Conservation (phyloP, 1,284 basidiomycete species). For the Singerocomus inundabilis region DNA sequence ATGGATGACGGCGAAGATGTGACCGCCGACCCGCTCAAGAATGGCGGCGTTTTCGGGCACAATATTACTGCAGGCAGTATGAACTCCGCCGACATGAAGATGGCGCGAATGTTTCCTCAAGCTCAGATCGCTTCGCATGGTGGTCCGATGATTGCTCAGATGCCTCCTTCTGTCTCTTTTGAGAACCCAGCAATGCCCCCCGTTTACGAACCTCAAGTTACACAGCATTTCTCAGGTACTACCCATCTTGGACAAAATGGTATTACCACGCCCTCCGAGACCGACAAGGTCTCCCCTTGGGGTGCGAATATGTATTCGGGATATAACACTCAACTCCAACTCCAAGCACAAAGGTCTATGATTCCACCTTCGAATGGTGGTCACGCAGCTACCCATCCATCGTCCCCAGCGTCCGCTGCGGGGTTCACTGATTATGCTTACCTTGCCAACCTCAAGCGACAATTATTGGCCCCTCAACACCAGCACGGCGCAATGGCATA, state of each 20-base stretch:
- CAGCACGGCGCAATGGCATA: constrained; percentile 26
- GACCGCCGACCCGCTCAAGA: constrained; percentile 19
- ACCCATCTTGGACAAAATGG: constrained; percentile 23
- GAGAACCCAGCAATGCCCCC: constrained; percentile 36
- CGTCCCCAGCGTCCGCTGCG: constrained; percentile 14
- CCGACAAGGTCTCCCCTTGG: constrained; percentile 34
- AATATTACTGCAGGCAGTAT: constrained; percentile 22
- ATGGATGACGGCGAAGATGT: constrained; percentile 35
- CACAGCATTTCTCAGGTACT: constrained; percentile 17
- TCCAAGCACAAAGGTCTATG: constrained; percentile 28
- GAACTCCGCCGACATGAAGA: constrained; percentile 26
- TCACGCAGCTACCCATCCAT: constrained; percentile 25
- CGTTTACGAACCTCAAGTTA: constrained; percentile 31
- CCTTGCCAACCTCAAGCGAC: constrained; percentile 35
- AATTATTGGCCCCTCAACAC: constrained; percentile 32
- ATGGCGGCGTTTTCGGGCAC: constrained; percentile 22
- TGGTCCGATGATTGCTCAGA: constrained; percentile 33
- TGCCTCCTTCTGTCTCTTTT: constrained; percentile 30
- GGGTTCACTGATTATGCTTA: constrained; percentile 32
- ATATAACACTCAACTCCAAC: constrained; percentile 31
- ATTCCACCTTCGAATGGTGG: constrained; percentile 37
- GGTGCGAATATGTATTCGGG: constrained; percentile 33
- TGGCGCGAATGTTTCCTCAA: constrained; percentile 23
- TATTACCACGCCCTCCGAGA: constrained; percentile 19
- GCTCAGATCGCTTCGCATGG: constrained; percentile 20